phyloP scores from a whole-genome alignment of 768 basidiomycete species.

The Lentinus tigrinus region DNA sequence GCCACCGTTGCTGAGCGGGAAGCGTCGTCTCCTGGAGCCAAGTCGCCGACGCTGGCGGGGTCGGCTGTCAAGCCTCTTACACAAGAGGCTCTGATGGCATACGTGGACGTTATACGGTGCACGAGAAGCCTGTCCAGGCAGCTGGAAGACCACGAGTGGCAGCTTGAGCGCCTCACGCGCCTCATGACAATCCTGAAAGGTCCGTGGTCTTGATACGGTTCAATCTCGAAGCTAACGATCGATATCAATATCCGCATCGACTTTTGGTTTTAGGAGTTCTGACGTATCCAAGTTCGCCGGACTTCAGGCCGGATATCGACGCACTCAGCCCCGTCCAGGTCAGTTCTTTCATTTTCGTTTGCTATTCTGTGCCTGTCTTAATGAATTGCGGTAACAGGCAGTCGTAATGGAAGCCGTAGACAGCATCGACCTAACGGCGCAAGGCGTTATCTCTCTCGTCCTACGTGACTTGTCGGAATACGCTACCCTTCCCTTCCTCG shows the following conservation, averaged over 20 bases:
- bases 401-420: slow-evolving; percentile 72
- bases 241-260: not conserved
- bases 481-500: slow-evolving; percentile 82
- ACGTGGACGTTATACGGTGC: slow-evolving; percentile 69
- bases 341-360: slow-evolving; percentile 11
- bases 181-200: slow-evolving; percentile 82
- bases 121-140: slow-evolving; percentile 50
- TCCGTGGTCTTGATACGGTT: slow-evolving; percentile 17
- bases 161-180: slow-evolving; percentile 57
- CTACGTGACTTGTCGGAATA: slow-evolving; percentile 86
- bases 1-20: slow-evolving; percentile 40
- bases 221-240: not conserved
- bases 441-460: slow-evolving; percentile 68
- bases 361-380: slow-evolving; percentile 4
- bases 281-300: slow-evolving; percentile 79
- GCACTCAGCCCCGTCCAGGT: slow-evolving; percentile 78
- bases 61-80: slow-evolving; percentile 48
- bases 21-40: slow-evolving; percentile 8
- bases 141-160: slow-evolving; percentile 60
- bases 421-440: slow-evolving; percentile 60
- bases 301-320: slow-evolving; percentile 89
- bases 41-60: not conserved
- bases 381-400: slow-evolving; percentile 41
- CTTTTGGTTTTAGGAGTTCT: slow-evolving; percentile 50
- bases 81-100: slow-evolving; percentile 84